Percentiles rank a stretch among this genome's conserved stretches.
These are phyloP conservation scores for Quercus agrifolia DNA, from an alignment of 306 rosid genomes.

Conservation along the genomic window DNA sequence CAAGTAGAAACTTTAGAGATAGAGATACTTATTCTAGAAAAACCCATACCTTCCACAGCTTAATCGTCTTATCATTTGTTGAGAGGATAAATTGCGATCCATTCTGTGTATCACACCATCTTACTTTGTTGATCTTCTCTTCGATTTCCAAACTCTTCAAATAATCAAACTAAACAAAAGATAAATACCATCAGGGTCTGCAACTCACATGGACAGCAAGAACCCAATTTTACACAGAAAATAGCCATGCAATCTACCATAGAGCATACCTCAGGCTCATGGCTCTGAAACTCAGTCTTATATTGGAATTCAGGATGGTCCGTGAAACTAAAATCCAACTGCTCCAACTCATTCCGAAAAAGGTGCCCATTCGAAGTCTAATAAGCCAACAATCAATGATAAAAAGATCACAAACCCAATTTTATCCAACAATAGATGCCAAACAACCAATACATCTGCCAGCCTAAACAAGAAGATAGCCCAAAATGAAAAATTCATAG, in stretches of 20 bases:
- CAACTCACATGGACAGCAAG: background rate
- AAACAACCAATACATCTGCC: constrained; percentile 29
- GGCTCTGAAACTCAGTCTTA: constrained; percentile 68
- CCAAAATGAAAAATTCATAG: constrained; percentile 14
- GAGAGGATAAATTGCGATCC: constrained; percentile 54
- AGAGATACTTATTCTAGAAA: background rate
- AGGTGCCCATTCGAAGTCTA: constrained; percentile 30
- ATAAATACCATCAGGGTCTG: background rate
- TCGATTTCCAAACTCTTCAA: constrained; percentile 56
- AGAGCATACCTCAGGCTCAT: constrained; percentile 58
- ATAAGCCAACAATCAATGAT: constrained; percentile 28
- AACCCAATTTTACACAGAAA: background rate
- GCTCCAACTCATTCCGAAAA: constrained; percentile 45
- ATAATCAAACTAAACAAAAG: constrained; percentile 48
- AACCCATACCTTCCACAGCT: constrained; percentile 56
- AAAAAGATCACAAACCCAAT: constrained; percentile 24
- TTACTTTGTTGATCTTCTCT: constrained; percentile 58
- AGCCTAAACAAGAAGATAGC: constrained; percentile 23
- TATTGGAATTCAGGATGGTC: constrained; percentile 42
- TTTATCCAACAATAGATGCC: constrained; percentile 28
- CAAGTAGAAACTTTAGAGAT: too few species aligned
- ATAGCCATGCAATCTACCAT: background rate
- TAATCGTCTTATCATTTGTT: constrained; percentile 65
- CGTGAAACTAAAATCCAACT: constrained; percentile 32
- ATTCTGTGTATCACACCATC: constrained; percentile 56